Percentiles rank a stretch among this genome's conserved stretches.
Evolutionary conservation across 208 protist species (phyloP).

Genomic region (Endotrypanum monterogeii): DNA sequence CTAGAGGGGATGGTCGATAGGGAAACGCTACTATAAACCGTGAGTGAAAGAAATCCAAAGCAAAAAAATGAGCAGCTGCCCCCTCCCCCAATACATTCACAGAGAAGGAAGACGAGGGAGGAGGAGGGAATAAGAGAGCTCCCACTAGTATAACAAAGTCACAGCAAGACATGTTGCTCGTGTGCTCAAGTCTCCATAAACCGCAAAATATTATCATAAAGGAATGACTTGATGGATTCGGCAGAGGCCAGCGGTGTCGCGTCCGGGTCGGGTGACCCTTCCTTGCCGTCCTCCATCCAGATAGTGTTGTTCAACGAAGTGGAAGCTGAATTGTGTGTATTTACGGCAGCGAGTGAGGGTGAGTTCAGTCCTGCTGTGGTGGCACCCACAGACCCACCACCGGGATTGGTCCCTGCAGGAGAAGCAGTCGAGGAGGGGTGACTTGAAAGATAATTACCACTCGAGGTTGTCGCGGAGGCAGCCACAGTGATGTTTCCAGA

Average conservation of each 20-base stretch:
- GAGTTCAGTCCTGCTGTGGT: constrained; percentile 14
- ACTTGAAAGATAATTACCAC: neutral
- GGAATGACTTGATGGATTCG: constrained; percentile 51
- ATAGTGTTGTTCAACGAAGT: constrained; percentile 33
- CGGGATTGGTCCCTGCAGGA: neutral
- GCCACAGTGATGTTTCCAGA: neutral
- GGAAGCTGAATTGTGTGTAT: constrained; percentile 13
- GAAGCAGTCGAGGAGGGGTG: neutral
- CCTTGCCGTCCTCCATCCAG: constrained; percentile 30
- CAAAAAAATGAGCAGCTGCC: neutral
- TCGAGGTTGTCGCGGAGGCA: neutral
- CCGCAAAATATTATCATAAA: constrained; percentile 42
- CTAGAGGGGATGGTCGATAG: neutral
- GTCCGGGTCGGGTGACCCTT: constrained; percentile 28
- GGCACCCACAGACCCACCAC: neutral
- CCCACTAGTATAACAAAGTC: no score
- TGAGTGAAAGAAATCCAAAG: neutral
- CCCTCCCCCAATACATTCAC: neutral
- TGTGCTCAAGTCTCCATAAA: constrained; percentile 14
- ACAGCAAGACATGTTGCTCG: no score
- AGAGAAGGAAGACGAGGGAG: no score
- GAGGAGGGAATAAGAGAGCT: no score
- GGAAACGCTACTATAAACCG: neutral
- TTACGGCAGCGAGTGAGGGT: constrained; percentile 11
- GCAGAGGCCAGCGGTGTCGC: constrained; percentile 41